These are phyloP conservation scores for Mortierella claussenii DNA, from an alignment of 192 early-diverging fungal genomes.

Conservation along the genomic window DNA sequence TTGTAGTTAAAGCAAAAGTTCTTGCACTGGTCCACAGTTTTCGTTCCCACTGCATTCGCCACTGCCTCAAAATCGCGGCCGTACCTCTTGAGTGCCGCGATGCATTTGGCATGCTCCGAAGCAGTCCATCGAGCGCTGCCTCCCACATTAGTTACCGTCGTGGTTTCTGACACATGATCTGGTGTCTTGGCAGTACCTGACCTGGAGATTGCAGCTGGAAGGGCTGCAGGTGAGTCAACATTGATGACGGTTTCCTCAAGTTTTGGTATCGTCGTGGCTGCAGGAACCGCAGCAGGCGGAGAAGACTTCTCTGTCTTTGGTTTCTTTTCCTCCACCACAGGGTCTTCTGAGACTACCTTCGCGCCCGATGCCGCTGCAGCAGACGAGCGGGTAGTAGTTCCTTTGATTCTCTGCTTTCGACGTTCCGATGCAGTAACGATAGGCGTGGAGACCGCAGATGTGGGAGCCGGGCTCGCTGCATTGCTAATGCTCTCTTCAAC, in stretches of 20 bases:
- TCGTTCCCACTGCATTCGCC: conserved; percentile 75
- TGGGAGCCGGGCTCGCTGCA: conserved; percentile 32
- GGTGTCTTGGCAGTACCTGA: neutral
- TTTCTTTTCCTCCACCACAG: conserved; percentile 18
- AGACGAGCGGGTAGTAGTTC: conserved; percentile 16
- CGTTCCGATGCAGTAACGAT: conserved; percentile 14
- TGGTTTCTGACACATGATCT: neutral
- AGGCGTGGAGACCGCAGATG: conserved; percentile 29
- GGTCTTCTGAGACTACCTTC: conserved; percentile 11
- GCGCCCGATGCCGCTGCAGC: conserved; percentile 6
- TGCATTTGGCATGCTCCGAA: conserved; percentile 35
- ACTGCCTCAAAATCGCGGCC: conserved; percentile 81
- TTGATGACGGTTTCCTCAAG: neutral
- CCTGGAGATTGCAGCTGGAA: conserved; percentile 1
- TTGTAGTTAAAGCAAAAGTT: conserved; percentile 84
- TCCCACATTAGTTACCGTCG: neutral
- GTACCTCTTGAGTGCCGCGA: conserved; percentile 59
- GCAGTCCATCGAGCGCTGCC: conserved; percentile 32
- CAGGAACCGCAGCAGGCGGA: neutral
- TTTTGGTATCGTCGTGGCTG: conserved; percentile 1
- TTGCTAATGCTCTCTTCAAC: conserved; percentile 39
- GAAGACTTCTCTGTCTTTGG: conserved; percentile 20
- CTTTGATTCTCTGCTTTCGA: conserved; percentile 25
- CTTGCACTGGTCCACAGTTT: conserved; percentile 81
- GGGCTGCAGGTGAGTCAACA: conserved; percentile 5